A percentile compares a stretch with the other conserved stretches of the same genome.
Conservation (phyloP, 495 filamentous ascomycete genomes). For the Trichoderma reesei region DNA sequence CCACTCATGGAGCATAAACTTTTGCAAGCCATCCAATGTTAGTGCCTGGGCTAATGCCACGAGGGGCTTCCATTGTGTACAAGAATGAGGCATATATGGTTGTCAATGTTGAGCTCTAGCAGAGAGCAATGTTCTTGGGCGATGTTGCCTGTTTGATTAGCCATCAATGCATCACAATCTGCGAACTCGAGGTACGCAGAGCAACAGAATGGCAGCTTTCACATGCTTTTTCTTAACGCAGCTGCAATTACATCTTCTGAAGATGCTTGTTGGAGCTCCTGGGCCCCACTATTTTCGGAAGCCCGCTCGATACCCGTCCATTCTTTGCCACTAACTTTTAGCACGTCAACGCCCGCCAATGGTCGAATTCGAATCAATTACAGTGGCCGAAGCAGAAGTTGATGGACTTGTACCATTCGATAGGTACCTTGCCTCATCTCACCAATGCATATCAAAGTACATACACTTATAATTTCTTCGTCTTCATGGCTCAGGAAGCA, state of each 20-base stretch:
- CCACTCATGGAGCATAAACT: slow-evolving; percentile 3
- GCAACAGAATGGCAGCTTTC: too few species aligned
- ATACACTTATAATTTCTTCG: too few species aligned
- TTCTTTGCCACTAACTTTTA: background rate
- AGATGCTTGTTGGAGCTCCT: background rate
- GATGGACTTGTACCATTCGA: background rate
- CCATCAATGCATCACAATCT: background rate
- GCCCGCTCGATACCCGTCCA: background rate
- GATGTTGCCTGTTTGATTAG: background rate
- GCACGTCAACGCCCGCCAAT: too few species aligned
- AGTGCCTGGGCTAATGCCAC: background rate
- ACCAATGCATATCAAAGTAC: too few species aligned
- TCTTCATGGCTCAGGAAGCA: background rate
- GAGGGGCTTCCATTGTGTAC: too few species aligned
- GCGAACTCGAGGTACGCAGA: too few species aligned
- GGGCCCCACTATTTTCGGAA: background rate
- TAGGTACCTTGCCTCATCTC: background rate
- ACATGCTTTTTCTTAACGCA: background rate
- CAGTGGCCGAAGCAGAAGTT: too few species aligned
- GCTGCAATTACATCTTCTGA: too few species aligned
- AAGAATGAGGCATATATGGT: too few species aligned
- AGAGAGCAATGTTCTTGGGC: too few species aligned
- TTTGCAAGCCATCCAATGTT: background rate
- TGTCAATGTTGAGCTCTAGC: too few species aligned
- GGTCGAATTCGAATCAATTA: slow-evolving; percentile 4